Base-by-base conservation (phyloP, 2,329 filamentous ascomycete genomes). In the Whalleya microplaca region DNA sequence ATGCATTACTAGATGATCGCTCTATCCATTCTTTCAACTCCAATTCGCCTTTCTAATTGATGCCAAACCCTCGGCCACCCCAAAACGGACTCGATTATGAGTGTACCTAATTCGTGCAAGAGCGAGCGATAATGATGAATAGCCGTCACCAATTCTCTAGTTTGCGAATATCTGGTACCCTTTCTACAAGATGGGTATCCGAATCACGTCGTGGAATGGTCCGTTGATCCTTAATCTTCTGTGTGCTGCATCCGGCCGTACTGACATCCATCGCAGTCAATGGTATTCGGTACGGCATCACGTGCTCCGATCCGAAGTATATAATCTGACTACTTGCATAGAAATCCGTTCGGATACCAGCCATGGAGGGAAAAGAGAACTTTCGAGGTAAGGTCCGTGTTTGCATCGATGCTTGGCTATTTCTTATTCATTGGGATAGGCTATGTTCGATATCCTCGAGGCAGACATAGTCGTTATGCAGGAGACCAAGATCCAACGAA, bases 401-500 rank as follows among this genome's bases (percentile, higher is more conserved):
- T 10, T 37, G 27, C 42, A 44, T 41, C 21, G 16, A 6, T 46
- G n/a, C 0, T 9, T 7, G 12, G 27, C 32, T 42, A 7, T 48
- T 61, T 21, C 54, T 51, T 55, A 44, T 60, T 41, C 2, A 12
- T 23, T 4, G 7, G 1, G 47, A 1, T 56, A 91, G 88, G 83
- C 88, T 63, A 98, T 98, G 95, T 98, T 99, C 75, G 91, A 96
- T 64, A 90, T 89, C 43, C 83, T 99, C 6, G 90, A 95, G 71
- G 87, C 93, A 51, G 95, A 99, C 72, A 95, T 99, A 62, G 86
- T 98, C 18, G 83, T 97, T 56, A 92, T 98, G 79, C 95, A 99
- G 73, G 95, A 98, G 75, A 88, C 92, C 43, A 99, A 98, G 76
- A 97, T 98, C 41, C 95, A 98, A 71, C 84, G 89, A 55, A 96